Conservation (phyloP, 257 asterid genomes). For the Gynochthodes officinalis region DNA sequence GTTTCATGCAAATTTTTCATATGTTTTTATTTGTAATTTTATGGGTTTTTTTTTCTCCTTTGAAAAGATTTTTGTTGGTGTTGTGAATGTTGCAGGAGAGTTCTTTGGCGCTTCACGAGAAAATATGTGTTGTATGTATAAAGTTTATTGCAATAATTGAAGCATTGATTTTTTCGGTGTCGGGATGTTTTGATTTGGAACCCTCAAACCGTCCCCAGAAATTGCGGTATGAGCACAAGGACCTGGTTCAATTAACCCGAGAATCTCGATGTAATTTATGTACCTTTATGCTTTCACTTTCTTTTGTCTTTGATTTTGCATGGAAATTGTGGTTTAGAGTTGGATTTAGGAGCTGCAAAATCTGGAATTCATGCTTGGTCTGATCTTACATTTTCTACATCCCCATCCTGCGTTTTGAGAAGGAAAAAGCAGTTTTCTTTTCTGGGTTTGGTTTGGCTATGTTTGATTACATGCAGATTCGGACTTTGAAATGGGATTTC, state of each 20-base stretch:
- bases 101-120: constrained; percentile 50
- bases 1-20: no score
- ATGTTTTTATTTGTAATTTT: no score
- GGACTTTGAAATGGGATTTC: neutral
- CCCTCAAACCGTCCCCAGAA: constrained; percentile 18
- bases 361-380: neutral
- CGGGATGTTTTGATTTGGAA: constrained; percentile 50
- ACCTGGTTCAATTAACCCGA: constrained; percentile 45
- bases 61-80: neutral
- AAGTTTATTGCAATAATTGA: constrained; percentile 55
- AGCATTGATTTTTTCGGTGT: constrained; percentile 39
- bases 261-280: constrained; percentile 61
- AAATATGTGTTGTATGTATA: constrained; percentile 42
- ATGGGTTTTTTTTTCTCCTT: neutral
- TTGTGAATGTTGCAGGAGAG: constrained; percentile 32
- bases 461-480: neutral
- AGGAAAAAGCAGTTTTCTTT: no score
- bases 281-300: neutral
- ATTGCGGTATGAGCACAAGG: constrained; percentile 25
- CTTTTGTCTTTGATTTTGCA: neutral
- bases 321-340: neutral
- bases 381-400: neutral
- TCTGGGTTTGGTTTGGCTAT: neutral
- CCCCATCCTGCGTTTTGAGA: neutral
- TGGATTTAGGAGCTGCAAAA: neutral